phyloP scores from a whole-genome alignment of 1,139 yeast species.

The Yamadazyma siamensis region DNA sequence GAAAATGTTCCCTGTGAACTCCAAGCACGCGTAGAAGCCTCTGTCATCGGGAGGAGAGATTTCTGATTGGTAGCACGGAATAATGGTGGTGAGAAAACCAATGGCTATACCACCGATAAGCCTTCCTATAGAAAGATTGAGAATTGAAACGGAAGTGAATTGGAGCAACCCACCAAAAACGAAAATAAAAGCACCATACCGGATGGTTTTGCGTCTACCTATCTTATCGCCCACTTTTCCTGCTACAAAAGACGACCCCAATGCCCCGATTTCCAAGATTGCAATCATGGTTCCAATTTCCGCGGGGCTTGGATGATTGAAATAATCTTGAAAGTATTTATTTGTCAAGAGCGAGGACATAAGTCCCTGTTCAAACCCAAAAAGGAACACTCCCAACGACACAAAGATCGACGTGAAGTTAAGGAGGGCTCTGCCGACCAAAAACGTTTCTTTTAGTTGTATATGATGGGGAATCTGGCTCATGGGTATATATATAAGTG shows the following conservation, averaged over 20 bases:
- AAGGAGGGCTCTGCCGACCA: conserved; percentile 52
- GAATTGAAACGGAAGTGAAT: conserved; percentile 44
- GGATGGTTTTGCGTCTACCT: conserved; percentile 77
- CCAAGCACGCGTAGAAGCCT: conserved; percentile 87
- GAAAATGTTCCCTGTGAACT: conserved; percentile 85
- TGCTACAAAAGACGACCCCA: conserved; percentile 70
- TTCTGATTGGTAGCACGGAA: conserved; percentile 93
- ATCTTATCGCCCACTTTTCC: conserved; percentile 76
- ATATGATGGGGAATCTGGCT: conserved; percentile 26
- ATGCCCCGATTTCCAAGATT: conserved; percentile 68
- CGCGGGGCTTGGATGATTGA: conserved; percentile 57
- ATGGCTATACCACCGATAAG: conserved; percentile 84
- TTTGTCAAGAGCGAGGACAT: conserved; percentile 65
- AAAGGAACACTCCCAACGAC: conserved; percentile 54
- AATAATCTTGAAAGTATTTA: conserved; percentile 67
- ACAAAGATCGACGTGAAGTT: conserved; percentile 59
- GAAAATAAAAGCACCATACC: conserved; percentile 78
- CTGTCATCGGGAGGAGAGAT: conserved; percentile 87
- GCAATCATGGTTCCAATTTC: conserved; percentile 53
- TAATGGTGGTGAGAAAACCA: conserved; percentile 86
- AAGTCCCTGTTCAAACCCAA: conserved; percentile 64
- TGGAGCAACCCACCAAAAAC: conserved; percentile 80
- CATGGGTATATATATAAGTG: too few species aligned
- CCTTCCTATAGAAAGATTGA: conserved; percentile 65
- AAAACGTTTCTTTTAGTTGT: conserved; percentile 37